Evolutionary conservation across 768 basidiomycete species (phyloP).

Genomic region (Russula earlei): DNA sequence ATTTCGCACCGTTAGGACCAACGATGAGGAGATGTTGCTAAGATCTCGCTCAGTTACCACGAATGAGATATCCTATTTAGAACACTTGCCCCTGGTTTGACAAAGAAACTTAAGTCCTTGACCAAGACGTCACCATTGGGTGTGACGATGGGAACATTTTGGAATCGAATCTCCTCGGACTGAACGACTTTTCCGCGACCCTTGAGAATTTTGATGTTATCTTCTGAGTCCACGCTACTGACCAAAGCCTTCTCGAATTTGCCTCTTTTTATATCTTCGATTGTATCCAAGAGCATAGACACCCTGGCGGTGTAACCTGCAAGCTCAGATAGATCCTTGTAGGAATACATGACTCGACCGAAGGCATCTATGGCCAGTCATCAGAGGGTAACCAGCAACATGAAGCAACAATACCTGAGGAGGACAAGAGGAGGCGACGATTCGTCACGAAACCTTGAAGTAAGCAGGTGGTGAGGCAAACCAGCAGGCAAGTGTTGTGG

Average conservation of each 20-base stretch:
- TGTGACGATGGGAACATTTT: conserved; percentile 89
- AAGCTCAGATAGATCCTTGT: conserved; percentile 92
- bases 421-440: conserved; percentile 75
- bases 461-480: not conserved
- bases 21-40: conserved; percentile 89
- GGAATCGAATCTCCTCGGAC: conserved; percentile 85
- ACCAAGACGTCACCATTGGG: conserved; percentile 93
- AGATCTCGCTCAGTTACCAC: not conserved
- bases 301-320: conserved; percentile 95
- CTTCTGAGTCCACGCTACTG: conserved; percentile 59
- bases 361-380: conserved; percentile 64
- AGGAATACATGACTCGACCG: conserved; percentile 93
- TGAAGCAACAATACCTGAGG: conserved; percentile 46
- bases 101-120: conserved; percentile 74
- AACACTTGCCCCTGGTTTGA: conserved; percentile 68
- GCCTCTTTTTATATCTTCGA: conserved; percentile 75
- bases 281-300: conserved; percentile 78
- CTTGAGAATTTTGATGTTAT: conserved; percentile 64
- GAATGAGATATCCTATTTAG: not conserved
- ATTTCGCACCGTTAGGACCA: conserved; percentile 75
- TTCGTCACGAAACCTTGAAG: conserved; percentile 90
- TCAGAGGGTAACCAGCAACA: not conserved
- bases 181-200: conserved; percentile 73
- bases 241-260: conserved; percentile 86
- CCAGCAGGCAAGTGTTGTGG: not conserved